Evolutionary conservation across 1,284 basidiomycete species (phyloP), one percentile per base, ranked within the genome.

Genomic region (Ustilago shanxiensis): DNA sequence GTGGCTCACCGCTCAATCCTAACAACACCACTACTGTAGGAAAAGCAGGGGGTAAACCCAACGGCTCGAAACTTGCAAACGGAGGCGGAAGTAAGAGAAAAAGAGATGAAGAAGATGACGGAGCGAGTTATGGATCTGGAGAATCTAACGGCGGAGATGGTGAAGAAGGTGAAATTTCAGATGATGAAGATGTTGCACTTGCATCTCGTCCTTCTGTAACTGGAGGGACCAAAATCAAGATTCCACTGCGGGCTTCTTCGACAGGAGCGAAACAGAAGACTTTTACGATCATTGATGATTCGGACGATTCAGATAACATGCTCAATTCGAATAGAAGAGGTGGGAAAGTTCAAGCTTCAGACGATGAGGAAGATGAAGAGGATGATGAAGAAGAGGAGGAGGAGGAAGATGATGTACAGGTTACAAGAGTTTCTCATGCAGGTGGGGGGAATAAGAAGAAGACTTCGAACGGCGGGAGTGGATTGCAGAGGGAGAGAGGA

Each of bases 131-230:
- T 55, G 68, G 22, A 50, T 24, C 18, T 39, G 26, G 45, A 11
- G 59, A 35, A 11, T 61, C 68, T 26, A 29, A 50, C 29, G 51
- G 28, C 7, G 66, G 62, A 2, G 60, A 76, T 6, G 75, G 60
- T 16, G 78, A 79, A n/a, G 72, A 71, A 62, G 71, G 75, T 22
- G 76, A 80, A 35, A 68, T 67, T 13, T 77, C 69, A 18, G 73
- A 67, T 20, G 71, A 67, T 37, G n/a, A 76, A 39, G 72, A 70
- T 53, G 65, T 67, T 11, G 74, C 68, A 2, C 58, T 62, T 9
- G 60, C 57, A 1, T 35, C 60, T 1, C 49, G 33, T n/a, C 44
- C 55, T 26, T 35, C 52, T 4, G 13, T 18, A 3, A 18, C 9
- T 13, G 61, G 10, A 16, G 61, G 61, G 3, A 63, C 72, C 16